These are phyloP conservation scores for Millerozyma acaciae DNA, from an alignment of 805 yeast species.

Conservation along the genomic window DNA sequence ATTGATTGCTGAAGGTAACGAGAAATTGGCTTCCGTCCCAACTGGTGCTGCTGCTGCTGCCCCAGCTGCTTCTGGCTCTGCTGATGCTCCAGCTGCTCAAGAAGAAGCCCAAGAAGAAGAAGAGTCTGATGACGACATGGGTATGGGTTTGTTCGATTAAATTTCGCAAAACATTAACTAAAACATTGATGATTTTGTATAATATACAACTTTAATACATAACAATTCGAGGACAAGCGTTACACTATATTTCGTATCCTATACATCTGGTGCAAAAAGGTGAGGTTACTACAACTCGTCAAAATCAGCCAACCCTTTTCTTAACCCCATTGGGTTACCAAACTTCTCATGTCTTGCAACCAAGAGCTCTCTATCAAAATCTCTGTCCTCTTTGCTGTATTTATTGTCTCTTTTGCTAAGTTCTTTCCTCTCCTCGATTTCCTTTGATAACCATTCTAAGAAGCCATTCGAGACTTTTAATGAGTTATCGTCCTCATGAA, in stretches of 20 bases:
- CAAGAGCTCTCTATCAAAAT: slow-evolving; percentile 32
- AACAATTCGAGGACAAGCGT: no score
- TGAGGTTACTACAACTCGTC: slow-evolving; percentile 30
- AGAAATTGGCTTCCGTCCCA: slow-evolving; percentile 96
- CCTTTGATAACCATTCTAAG: slow-evolving; percentile 58
- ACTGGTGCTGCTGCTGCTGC: slow-evolving; percentile 96
- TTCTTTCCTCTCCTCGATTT: slow-evolving; percentile 22
- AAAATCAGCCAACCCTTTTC: slow-evolving; percentile 56
- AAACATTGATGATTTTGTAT: slow-evolving; percentile 7
- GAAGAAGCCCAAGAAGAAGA: slow-evolving; percentile 68
- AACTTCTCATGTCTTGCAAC: slow-evolving; percentile 61
- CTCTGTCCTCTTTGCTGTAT: slow-evolving; percentile 28
- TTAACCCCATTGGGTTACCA: slow-evolving; percentile 71
- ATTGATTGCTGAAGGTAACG: slow-evolving; percentile 90
- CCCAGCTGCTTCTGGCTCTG: slow-evolving; percentile 65
- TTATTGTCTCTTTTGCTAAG: slow-evolving; percentile 25
- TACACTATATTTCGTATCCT: no score
- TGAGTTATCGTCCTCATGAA: slow-evolving; percentile 27
- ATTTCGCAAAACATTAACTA: slow-evolving; percentile 8
- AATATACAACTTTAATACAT: slow-evolving; percentile 3
- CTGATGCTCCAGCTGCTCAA: slow-evolving; percentile 66
- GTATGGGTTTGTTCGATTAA: slow-evolving; percentile 98
- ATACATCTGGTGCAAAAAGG: no score
- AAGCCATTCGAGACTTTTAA: slow-evolving; percentile 41
- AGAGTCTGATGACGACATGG: slow-evolving; percentile 73